Evolutionary conservation across 2,329 filamentous ascomycete species (phyloP).

Genomic region (Ilyonectria destructans): DNA sequence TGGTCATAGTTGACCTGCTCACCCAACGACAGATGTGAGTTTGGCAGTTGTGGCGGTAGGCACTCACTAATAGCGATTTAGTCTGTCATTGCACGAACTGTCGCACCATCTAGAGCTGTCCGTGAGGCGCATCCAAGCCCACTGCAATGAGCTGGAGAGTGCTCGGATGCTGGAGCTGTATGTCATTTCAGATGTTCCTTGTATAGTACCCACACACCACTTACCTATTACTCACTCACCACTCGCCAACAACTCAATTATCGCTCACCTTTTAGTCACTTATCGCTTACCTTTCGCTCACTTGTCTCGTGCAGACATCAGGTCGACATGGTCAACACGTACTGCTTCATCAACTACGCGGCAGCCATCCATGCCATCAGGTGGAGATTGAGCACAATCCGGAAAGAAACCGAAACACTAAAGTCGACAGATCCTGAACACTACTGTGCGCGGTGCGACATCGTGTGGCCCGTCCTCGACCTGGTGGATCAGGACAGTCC

Average conservation of each 20-base stretch:
- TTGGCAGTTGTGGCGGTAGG: too few relatives aligned
- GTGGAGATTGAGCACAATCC: background rate
- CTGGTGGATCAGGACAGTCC: background rate
- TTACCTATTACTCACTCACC: background rate
- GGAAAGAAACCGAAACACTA: background rate
- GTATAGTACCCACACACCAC: background rate
- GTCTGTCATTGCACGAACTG: too few relatives aligned
- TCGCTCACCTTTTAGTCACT: background rate
- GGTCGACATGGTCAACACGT: background rate
- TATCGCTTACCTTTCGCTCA: background rate
- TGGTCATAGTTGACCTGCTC: too few relatives aligned
- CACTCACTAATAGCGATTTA: too few relatives aligned
- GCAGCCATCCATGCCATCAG: background rate
- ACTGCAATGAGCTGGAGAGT: conserved; percentile 2
- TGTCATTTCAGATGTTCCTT: background rate
- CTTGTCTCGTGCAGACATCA: background rate
- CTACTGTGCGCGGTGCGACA: conserved; percentile 3
- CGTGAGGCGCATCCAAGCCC: background rate
- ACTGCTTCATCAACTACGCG: background rate
- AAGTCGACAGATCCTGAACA: background rate
- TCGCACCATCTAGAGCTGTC: too few relatives aligned
- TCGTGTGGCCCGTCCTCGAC: background rate
- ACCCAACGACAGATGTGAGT: too few relatives aligned
- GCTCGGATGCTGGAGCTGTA: background rate
- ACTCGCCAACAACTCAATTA: background rate